Evolutionary conservation across 2,329 filamentous ascomycete species (phyloP).

Genomic region (Bisporella sp.): DNA sequence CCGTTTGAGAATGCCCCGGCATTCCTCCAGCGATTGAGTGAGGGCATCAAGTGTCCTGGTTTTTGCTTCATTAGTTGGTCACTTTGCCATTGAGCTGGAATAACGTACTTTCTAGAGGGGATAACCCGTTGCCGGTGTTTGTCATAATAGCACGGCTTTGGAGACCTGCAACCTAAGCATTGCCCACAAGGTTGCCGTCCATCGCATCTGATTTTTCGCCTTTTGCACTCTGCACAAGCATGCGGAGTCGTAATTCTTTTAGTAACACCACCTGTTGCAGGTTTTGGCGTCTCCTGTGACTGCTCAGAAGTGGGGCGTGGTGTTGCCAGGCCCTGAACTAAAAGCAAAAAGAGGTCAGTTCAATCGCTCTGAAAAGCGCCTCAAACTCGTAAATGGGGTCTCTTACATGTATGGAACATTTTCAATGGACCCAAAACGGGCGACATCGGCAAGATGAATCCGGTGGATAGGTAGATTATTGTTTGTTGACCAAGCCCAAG

Average conservation of each 20-base stretch:
- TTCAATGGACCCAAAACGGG: background rate
- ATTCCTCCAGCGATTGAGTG: conserved; percentile 60
- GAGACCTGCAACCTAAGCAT: conserved; percentile 74
- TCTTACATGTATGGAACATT: conserved; percentile 29
- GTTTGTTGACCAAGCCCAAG: no score
- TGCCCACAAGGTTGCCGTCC: conserved; percentile 76
- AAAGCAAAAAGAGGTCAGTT: background rate
- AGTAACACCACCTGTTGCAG: conserved; percentile 29
- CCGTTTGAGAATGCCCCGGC: conserved; percentile 52
- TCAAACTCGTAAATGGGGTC: no score
- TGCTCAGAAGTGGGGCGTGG: conserved; percentile 19
- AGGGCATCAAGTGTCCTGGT: conserved; percentile 51
- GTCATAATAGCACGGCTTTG: conserved; percentile 73
- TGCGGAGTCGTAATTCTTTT: conserved; percentile 51
- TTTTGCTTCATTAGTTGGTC: no score
- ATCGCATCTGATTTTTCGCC: conserved; percentile 79
- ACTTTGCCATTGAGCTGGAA: no score
- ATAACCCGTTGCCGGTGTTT: conserved; percentile 72
- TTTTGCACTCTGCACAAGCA: conserved; percentile 70
- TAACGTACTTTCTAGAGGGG: conserved; percentile 65
- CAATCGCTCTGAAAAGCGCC: no score
- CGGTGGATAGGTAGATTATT: no score
- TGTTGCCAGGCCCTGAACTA: conserved; percentile 27
- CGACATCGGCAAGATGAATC: no score
- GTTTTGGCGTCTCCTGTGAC: conserved; percentile 21